Evolutionary conservation across 768 basidiomycete genomes (phyloP), one percentile per base, ranked within the genome.

Genomic region (Naganishia randhawae): DNA sequence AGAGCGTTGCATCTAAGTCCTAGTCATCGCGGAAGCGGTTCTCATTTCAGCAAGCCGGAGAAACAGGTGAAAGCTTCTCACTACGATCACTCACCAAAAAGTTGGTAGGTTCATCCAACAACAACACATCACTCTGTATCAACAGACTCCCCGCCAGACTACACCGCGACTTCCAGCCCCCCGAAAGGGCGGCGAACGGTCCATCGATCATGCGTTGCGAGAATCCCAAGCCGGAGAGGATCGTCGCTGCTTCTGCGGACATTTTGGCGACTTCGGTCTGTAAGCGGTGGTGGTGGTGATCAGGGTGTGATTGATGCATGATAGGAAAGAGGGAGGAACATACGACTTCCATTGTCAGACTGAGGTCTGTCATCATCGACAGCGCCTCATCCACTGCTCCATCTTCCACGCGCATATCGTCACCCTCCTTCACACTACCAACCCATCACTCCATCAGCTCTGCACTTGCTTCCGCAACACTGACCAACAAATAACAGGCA

Each of bases 121-220:
- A 79, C 25, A 88, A 77, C 14, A 88, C 77, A 69, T 89, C 85
- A 8, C 82, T 82, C 33, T 84, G 81, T 41, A 85, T 82, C 65
- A 88, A 83, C 16, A 89, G 79, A 0, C 85, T 84, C 33, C 83
- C 83, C 4, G 87, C 88, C 2, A 89, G 81, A 35, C 83, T 83
- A 67, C 85, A 84, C 22, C 87, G 81, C 50, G 85, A 85, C 45
- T 84, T 78, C 88, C 88, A 89, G 0, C 88, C 88, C 19, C 87
- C 87, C 29, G 85, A 86, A 27, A 89, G 79, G 0, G 82, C 79
- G 1, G 77, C 75, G 64, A 84, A 83, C 5, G 82, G 82, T 2
- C 71, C 71, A 2, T 73, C 66, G 5, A 80, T 75, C 65, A 81
- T 81, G 16, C 80, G 78, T 39, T 81, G 75, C 0, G 77, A 71